phyloP scores from a whole-genome alignment of 2,329 filamentous ascomycete genomes.

The Pseudohalonectria lignicola region DNA sequence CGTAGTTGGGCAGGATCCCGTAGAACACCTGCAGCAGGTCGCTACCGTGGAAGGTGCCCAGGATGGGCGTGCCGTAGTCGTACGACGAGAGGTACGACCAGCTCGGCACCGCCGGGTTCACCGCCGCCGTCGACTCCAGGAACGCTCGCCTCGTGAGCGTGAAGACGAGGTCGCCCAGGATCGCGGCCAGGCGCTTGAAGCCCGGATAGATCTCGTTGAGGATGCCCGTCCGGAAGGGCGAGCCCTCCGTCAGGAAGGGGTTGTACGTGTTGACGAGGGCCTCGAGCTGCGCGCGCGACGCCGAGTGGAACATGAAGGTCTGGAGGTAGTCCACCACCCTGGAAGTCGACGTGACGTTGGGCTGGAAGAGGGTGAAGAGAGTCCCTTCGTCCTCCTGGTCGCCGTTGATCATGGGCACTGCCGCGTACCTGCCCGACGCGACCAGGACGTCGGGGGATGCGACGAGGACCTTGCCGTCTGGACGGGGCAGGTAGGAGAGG shows the following conservation, averaged over 20 bases:
- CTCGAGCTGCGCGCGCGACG: constrained; percentile 37
- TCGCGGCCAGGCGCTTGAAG: constrained; percentile 66
- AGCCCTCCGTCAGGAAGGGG: constrained; percentile 43
- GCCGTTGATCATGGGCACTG: constrained; percentile 47
- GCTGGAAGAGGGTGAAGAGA: constrained; percentile 58
- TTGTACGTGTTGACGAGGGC: constrained; percentile 53
- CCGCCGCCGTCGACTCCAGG: constrained; percentile 32
- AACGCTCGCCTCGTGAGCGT: constrained; percentile 59
- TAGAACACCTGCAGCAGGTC: constrained; percentile 62
- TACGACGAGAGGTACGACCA: constrained; percentile 74
- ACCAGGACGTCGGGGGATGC: constrained; percentile 51
- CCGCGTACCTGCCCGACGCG: constrained; percentile 32
- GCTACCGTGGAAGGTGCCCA: constrained; percentile 66
- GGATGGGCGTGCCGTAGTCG: constrained; percentile 55
- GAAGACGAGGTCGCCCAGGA: constrained; percentile 67
- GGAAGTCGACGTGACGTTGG: constrained; percentile 51
- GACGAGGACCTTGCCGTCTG: constrained; percentile 53
- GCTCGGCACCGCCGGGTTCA: constrained; percentile 45
- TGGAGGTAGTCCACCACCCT: constrained; percentile 52
- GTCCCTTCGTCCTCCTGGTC: constrained; percentile 76
- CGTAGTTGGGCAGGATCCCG: constrained; percentile 51
- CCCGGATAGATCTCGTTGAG: constrained; percentile 66
- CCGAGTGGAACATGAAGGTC: constrained; percentile 46
- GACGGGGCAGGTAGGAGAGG: constrained; percentile 63
- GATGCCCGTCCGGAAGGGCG: constrained; percentile 58